Percentiles rank a stretch among this genome's conserved stretches.
These are phyloP conservation scores for Speleostelium caveatum DNA, from an alignment of 78 protist genomes.

Conservation along the genomic window DNA sequence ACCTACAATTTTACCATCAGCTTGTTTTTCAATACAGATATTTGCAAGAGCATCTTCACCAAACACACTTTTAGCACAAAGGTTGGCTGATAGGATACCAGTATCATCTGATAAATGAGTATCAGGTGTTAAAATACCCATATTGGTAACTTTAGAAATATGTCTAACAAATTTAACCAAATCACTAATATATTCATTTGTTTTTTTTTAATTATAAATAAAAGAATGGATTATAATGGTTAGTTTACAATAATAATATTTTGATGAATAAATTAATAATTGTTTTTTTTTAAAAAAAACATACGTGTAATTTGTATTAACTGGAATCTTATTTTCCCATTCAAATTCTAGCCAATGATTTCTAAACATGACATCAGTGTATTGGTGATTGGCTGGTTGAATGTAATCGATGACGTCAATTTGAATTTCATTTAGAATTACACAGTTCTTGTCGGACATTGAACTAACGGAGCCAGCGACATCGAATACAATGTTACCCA, in stretches of 20 bases:
- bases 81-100: constrained; percentile 95
- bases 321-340: constrained; percentile 98
- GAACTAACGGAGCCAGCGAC: constrained; percentile 63
- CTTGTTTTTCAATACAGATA: constrained; percentile 88
- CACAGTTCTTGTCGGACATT: constrained; percentile 84
- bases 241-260: background rate
- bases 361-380: constrained; percentile 90
- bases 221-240: background rate
- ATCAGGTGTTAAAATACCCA: constrained; percentile 92
- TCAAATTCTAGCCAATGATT: constrained; percentile 98
- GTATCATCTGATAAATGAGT: constrained; percentile 90
- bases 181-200: constrained; percentile 66
- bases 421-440: constrained; percentile 95
- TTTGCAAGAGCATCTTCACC: constrained; percentile 97
- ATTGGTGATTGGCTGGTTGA: constrained; percentile 90
- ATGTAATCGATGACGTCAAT: constrained; percentile 98
- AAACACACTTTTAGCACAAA: constrained; percentile 94
- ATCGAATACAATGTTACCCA: constrained; percentile 96
- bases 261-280: background rate
- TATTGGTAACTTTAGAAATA: constrained; percentile 92
- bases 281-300: too few relatives aligned
- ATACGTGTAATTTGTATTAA: constrained; percentile 78
- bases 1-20: constrained; percentile 89
- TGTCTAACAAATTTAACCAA: constrained; percentile 89
- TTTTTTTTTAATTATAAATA: too few relatives aligned